Evolutionary conservation across 2,329 filamentous ascomycete genomes (phyloP), one percentile per base, ranked within the genome.

Genomic region (Colletotrichum tropicale): DNA sequence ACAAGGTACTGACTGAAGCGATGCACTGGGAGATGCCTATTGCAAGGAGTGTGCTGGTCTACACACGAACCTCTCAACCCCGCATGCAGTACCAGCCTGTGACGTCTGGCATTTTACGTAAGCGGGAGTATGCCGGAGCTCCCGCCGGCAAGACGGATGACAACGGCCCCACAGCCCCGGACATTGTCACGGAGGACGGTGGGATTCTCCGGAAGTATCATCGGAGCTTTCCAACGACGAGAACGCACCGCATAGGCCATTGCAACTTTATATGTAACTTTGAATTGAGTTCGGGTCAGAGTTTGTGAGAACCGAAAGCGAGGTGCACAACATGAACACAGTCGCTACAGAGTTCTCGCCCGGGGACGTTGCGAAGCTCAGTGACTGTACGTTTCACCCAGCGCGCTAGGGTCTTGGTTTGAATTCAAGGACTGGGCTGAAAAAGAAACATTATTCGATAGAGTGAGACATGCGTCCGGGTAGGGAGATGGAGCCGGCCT

Each of bases 101-200:
- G 71, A 74, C 71, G 71, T 74, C 52, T 38, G 28, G 2, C 9
- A 61, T 38, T 74, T 74, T 74, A 74, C 67, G 68, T 74, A 74
- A 74, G 61, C 71, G n/a, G 21, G 10, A 30, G 16, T 6, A 8
- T 32, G 10, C 28, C 43, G 21, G 52, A 6, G 5, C 26, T n/a
- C 34, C 60, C 26, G 43, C 30, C n/a, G 30, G 56, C 16, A 7
- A 16, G 18, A 12, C 13, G 13, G 26, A 15, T 9, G 58, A 24
- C 12, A 15, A 8, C 58, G 30, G 58, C 18, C 58, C 58, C 58
- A 61, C 30, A 32, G 8, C 15, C 13, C 48, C 30, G 30, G 66
- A 34, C 18, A 52, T 13, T 21, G 16, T 52, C 43, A 21, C 43
- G 43, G 43, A 1, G 43, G 43, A 21, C 43, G 43, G 10, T 52